A percentile compares a stretch with the other conserved stretches of the same genome.
These are phyloP conservation scores for Candida succiphila DNA, from an alignment of 805 yeast genomes.

Conservation along the genomic window DNA sequence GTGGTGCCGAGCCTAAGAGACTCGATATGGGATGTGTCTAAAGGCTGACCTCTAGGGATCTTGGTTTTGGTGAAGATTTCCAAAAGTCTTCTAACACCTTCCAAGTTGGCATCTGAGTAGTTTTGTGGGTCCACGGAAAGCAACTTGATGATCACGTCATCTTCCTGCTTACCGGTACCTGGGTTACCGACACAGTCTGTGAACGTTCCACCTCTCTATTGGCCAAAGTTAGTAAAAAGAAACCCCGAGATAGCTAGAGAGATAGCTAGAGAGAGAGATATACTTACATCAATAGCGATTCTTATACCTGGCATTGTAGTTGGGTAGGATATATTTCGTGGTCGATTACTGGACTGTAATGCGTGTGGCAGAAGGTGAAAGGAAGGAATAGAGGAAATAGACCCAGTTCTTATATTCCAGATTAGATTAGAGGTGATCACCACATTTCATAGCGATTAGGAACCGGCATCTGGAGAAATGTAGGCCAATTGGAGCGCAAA, in stretches of 20 bases:
- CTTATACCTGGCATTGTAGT: slow-evolving; percentile 22
- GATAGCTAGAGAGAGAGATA: background rate
- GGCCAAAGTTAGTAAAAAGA: background rate
- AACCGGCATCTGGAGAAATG: too few species aligned
- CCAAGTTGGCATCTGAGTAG: slow-evolving; percentile 85
- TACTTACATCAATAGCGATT: slow-evolving; percentile 30
- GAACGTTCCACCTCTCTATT: slow-evolving; percentile 78
- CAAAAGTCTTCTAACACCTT: slow-evolving; percentile 75
- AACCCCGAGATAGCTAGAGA: background rate
- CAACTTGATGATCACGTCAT: slow-evolving; percentile 64
- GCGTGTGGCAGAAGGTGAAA: too few species aligned
- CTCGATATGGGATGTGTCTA: slow-evolving; percentile 56
- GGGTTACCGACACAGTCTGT: slow-evolving; percentile 59
- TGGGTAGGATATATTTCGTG: too few species aligned
- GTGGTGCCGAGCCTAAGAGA: slow-evolving; percentile 88
- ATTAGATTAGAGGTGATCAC: too few species aligned
- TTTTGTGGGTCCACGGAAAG: slow-evolving; percentile 84
- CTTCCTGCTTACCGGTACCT: slow-evolving; percentile 32
- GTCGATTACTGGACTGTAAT: too few species aligned
- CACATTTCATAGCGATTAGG: too few species aligned
- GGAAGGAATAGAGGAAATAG: too few species aligned
- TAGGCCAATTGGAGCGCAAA: too few species aligned
- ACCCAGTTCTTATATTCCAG: too few species aligned
- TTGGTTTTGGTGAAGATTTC: slow-evolving; percentile 43
- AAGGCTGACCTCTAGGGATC: slow-evolving; percentile 50